Evolutionary conservation across 257 asterid species (phyloP), one percentile per base, ranked within the genome.

Genomic region (Scutellaria galericulata): DNA sequence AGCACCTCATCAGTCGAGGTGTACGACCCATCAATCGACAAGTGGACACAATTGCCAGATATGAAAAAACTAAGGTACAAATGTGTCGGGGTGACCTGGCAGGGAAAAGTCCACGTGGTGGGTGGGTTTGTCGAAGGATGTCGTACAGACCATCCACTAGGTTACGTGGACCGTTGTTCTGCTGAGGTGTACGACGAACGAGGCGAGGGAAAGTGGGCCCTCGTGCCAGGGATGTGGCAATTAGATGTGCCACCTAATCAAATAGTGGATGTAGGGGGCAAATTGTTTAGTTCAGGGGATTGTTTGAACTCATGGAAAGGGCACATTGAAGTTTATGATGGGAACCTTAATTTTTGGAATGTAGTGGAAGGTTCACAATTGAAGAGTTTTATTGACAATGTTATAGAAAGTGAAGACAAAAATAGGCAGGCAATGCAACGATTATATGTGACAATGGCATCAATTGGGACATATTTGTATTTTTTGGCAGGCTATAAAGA

Each of bases 201-300:
- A 13, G 15, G 5, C 37, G 37, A 65, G 1, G 76, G 75, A 5
- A 27, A 10, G 47, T 83, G 88, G 90, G 81, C 74, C 68, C 84
- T 83, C 1, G 76, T 77, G 27, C 53, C 68, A 0, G 77, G 87
- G 66, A 79, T 85, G 85, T 85, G 93, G 93, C 86, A 81, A 27
- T 55, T 83, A 44, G 90, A 83, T 44, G 83, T 87, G 75, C 93
- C 93, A 40, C 86, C 88, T 47, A 83, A 87, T 54, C 88, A 87
- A 64, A 85, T 85, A 3, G 82, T 66, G 2, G 77, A 75, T 2
- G 79, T 81, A 56, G 81, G 64, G 50, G 88, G 52, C 4, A 78
- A 52, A 27, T 20, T 85, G 60, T 78, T 81, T 52, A 81, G 87
- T 75, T 83, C 87, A 0, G 87, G 88, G 9, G 93, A 85, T 63